Evolutionary conservation across 192 early-diverging fungal genomes (phyloP).

Genomic region (Coemansia sp.): DNA sequence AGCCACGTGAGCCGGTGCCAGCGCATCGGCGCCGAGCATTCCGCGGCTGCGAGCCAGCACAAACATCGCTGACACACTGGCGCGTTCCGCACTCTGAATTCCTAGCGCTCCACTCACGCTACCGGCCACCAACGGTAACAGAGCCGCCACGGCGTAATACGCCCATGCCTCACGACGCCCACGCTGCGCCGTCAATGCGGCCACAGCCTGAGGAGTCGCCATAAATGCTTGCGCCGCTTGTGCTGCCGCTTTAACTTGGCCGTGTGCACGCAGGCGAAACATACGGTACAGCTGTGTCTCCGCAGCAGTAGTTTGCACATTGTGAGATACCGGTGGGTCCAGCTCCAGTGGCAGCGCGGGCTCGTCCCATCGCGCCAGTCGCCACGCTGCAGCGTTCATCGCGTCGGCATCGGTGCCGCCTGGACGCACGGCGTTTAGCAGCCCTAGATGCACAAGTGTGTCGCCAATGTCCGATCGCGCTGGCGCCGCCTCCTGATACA

Average conservation of each 20-base stretch:
- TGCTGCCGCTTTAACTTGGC: constrained; percentile 19
- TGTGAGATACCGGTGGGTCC: neutral
- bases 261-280: constrained; percentile 28
- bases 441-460: constrained; percentile 42
- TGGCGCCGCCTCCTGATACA: constrained; percentile 41
- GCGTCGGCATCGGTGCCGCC: constrained; percentile 14
- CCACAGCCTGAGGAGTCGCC: constrained; percentile 16
- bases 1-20: constrained; percentile 28
- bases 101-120: neutral
- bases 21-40: constrained; percentile 11
- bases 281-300: constrained; percentile 45
- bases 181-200: constrained; percentile 18
- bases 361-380: constrained; percentile 47
- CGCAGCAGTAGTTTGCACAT: neutral
- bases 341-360: constrained; percentile 21
- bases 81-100: constrained; percentile 15
- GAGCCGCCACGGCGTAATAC: constrained; percentile 27
- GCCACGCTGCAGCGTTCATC: constrained; percentile 44
- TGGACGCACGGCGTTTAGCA: constrained; percentile 37
- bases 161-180: constrained; percentile 25
- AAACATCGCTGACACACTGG: constrained; percentile 22
- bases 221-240: constrained; percentile 23
- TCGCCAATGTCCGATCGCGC: constrained; percentile 23
- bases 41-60: constrained; percentile 18
- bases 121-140: constrained; percentile 40